phyloP scores from a whole-genome alignment of 768 basidiomycete genomes.

The Trametes cubensis region DNA sequence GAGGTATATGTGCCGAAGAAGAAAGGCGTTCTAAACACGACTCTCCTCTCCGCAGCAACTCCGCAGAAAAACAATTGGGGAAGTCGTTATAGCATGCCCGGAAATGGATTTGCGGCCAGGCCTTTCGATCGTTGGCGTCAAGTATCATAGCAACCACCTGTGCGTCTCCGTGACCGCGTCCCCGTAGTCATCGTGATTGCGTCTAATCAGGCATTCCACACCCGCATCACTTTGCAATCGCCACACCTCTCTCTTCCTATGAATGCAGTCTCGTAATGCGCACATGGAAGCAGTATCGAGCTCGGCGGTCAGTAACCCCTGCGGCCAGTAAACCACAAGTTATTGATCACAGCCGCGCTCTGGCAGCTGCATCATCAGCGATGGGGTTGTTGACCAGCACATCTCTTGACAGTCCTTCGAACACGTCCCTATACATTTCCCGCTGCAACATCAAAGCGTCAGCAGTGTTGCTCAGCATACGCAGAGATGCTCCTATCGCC shows the following conservation, averaged over 20 bases:
- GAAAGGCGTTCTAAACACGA: neutral
- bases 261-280: too few species aligned
- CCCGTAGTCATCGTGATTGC: neutral
- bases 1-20: too few species aligned
- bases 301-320: neutral
- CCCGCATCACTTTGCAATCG: too few species aligned
- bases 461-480: neutral
- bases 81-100: neutral
- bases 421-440: conserved; percentile 58
- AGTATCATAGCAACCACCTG: neutral
- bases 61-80: neutral
- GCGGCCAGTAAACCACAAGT: too few species aligned
- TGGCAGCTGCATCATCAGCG: conserved; percentile 54
- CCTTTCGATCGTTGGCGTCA: neutral
- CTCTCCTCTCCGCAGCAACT: neutral
- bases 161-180: neutral
- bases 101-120: neutral
- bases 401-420: conserved; percentile 45
- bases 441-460: conserved; percentile 37
- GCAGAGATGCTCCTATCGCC: neutral
- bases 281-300: neutral
- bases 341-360: conserved; percentile 43
- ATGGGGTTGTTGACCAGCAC: conserved; percentile 38
- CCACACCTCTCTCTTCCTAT: too few species aligned
- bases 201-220: neutral